Base-by-base conservation (phyloP, 2,329 filamentous ascomycete species). In the Corinectria fuckeliana region DNA sequence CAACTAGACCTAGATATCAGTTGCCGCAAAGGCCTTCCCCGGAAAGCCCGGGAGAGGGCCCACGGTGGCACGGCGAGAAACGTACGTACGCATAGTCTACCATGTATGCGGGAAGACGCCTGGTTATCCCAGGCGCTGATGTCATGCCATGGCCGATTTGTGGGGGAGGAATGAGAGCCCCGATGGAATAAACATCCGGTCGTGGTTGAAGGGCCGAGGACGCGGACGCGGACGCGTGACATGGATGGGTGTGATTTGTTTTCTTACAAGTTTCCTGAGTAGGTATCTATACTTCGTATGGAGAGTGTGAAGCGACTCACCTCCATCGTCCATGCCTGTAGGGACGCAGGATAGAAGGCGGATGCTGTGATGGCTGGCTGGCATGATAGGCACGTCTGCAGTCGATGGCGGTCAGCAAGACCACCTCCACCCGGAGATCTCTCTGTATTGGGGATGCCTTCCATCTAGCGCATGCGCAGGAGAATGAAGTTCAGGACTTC, bases 91-190 rank as follows among this genome's bases (percentile, higher is more conserved):
- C 50, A 25, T 13, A 14, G 30, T 16, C 10, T 10, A 7, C 34
- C 10, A 38, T 26, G 28, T 32, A 49, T 56, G 23, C 42, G 20
- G 20, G 10, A 9, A 52, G 28, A 26, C 42, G n/a, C n/a, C n/a
- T n/a, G n/a, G n/a, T 49, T 10, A 25, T 28, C 21, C 18, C 30
- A 3, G n/a, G 14, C 11, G 30, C 32, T 36, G 30, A 59, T 55
- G 38, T 49, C 44, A 45, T 54, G 50, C 34, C 51, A n/a, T 50
- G 26, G 30, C 14, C 13, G 23, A 25, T 54, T 54, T 55, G 56
- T 59, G 45, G 50, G 50, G 45, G 50, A 47, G 51, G 25, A 50
- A 59, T 50, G 56, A 36, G 34, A 44, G n/a, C 5, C 44, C 36
- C 25, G 26, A 42, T 49, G 5, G n/a, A n/a, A 49, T 20, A 30